These are phyloP conservation scores for Neopestalotiopsis sp. DNA, from an alignment of 2,329 filamentous ascomycete species.

Conservation along the genomic window DNA sequence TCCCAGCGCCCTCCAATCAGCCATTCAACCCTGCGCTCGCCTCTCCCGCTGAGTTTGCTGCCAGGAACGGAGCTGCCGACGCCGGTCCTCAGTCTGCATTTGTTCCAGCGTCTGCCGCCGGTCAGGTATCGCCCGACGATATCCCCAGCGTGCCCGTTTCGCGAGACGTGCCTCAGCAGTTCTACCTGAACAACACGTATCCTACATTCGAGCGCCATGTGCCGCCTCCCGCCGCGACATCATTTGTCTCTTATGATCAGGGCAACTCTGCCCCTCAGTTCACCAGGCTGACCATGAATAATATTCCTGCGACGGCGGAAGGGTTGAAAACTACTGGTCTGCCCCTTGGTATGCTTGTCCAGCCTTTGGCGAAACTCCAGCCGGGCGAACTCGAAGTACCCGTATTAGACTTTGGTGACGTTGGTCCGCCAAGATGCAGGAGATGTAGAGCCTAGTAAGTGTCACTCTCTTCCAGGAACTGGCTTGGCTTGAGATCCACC, in stretches of 20 bases:
- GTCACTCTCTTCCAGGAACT: background rate
- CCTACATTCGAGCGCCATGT: conserved; percentile 95
- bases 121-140: conserved; percentile 86
- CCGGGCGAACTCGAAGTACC: conserved; percentile 87
- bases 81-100: conserved; percentile 48
- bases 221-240: conserved; percentile 84
- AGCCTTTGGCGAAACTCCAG: conserved; percentile 84
- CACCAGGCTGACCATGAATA: conserved; percentile 89
- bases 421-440: conserved; percentile 87
- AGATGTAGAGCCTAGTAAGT: conserved; percentile 67
- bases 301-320: conserved; percentile 84
- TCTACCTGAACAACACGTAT: conserved; percentile 88
- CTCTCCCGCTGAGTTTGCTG: conserved; percentile 52
- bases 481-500: background rate
- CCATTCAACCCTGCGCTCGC: conserved; percentile 54
- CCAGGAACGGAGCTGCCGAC: conserved; percentile 44
- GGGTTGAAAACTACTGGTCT: conserved; percentile 80
- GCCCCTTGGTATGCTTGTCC: conserved; percentile 85
- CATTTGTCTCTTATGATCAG: conserved; percentile 94
- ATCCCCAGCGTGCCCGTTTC: conserved; percentile 89
- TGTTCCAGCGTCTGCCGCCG: conserved; percentile 68
- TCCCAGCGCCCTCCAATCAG: conserved; percentile 63
- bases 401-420: conserved; percentile 92
- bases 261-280: conserved; percentile 96
- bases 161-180: conserved; percentile 80